Conservation (phyloP, 768 basidiomycete genomes). For the Phlebiopsis gigantea region DNA sequence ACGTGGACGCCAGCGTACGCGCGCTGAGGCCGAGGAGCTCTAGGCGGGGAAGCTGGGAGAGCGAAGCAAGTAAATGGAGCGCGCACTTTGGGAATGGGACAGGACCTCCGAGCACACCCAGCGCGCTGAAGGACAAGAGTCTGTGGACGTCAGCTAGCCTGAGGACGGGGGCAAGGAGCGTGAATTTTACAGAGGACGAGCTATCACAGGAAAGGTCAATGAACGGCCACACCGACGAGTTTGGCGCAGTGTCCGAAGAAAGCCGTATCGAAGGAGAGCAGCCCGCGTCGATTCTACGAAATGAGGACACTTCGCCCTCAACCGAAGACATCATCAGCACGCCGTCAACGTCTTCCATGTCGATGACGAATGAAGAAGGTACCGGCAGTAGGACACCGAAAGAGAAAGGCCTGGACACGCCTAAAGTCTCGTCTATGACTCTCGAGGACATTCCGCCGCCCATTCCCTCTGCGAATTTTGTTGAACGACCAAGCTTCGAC, state of each 20-base stretch:
- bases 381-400: slow-evolving; percentile 5
- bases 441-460: slow-evolving; percentile 5
- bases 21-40: slow-evolving; percentile 87
- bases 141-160: slow-evolving; percentile 57
- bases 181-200: slow-evolving; percentile 15
- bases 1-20: slow-evolving; percentile 83
- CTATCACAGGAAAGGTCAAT: slow-evolving; percentile 1
- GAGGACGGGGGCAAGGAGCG: slow-evolving; percentile 47
- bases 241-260: neutral
- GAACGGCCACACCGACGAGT: slow-evolving; percentile 4
- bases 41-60: slow-evolving; percentile 88
- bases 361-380: neutral
- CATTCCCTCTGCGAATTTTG: neutral
- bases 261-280: neutral
- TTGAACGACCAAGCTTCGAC: neutral
- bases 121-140: slow-evolving; percentile 43
- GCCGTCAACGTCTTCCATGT: slow-evolving; percentile 1
- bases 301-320: neutral
- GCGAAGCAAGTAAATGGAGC: slow-evolving; percentile 85
- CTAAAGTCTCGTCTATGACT: slow-evolving; percentile 2
- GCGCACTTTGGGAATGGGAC: slow-evolving; percentile 51
- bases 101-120: slow-evolving; percentile 28
- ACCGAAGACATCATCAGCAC: neutral
- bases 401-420: slow-evolving; percentile 8
- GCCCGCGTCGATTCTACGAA: neutral